Conservation (phyloP, 352 stramenopile species). For the Phytophthora megakarya region DNA sequence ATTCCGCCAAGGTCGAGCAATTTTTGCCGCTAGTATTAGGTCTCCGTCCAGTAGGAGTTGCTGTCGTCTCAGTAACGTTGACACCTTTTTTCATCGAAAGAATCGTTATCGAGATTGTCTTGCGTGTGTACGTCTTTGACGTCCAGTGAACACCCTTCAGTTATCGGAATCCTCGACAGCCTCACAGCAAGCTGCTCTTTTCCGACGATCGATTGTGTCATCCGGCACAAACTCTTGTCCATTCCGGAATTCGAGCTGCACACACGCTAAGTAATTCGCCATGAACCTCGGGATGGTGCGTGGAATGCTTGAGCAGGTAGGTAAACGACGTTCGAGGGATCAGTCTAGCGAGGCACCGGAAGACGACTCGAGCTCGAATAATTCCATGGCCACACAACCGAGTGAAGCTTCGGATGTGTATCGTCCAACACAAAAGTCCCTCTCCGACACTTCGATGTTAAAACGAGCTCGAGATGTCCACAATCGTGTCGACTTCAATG, state of each 20-base stretch:
- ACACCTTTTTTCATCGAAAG: neutral
- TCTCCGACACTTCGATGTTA: constrained; percentile 14
- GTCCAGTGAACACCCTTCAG: neutral
- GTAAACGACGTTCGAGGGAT: neutral
- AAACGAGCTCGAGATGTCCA: constrained; percentile 15
- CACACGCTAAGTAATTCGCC: neutral
- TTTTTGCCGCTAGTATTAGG: neutral
- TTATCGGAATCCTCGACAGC: neutral
- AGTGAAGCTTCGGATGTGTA: constrained; percentile 8
- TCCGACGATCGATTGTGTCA: too few species aligned
- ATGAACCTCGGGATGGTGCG: constrained; percentile 22
- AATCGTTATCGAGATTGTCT: neutral
- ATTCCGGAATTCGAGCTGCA: neutral
- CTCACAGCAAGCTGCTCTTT: neutral
- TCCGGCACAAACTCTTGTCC: constrained; percentile 5
- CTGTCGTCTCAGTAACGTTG: neutral
- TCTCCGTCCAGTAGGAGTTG: neutral
- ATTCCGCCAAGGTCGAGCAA: neutral
- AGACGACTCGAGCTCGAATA: neutral
- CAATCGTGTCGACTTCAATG: constrained; percentile 8
- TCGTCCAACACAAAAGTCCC: neutral
- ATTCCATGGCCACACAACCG: constrained; percentile 2
- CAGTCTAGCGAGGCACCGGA: neutral
- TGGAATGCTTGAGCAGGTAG: constrained; percentile 9
- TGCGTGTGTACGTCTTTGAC: too few species aligned